Evolutionary conservation across 768 basidiomycete genomes (phyloP), one percentile per base, ranked within the genome.

Genomic region (Podaxis sp.): DNA sequence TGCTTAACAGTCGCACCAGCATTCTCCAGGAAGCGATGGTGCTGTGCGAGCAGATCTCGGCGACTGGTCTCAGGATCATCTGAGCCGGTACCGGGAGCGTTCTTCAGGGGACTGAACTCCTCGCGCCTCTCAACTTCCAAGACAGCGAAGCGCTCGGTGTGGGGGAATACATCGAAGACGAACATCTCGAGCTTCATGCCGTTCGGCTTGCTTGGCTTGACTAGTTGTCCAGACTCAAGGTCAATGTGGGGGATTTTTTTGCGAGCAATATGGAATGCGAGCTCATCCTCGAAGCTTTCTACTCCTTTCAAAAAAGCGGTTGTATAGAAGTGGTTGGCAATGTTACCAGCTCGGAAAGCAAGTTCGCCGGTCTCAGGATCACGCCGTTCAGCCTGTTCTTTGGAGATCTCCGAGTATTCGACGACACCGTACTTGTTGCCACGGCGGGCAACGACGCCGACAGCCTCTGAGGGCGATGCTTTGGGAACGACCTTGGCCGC

Each of bases 101-200:
- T 99, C 81, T 99, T 99, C 73, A 99, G 75, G 38, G 96, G 96
- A 65, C 93, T 95, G 69, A 99, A 99, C 76, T 98, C 96, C 63
- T 96, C 93, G 63, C 82, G 80, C 60, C 97, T 80, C 55, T 85
- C 84, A 49, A 97, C 94, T 74, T 98, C 95, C 71, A 98, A 76
- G 43, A 98, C 93, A 29, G 90, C 86, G 66, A 96, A 94, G 55
- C 75, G 79, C 70, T 87, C 74, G 27, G 94, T 94, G 76, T 85
- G 93, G 0, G 96, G 96, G 81, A 99, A 98, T 50, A 99, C 97
- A 76, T 99, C 97, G 70, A 99, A 99, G 36, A 99, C 91, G 77
- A 99, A 99, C 79, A 96, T 80, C 76, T 99, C 97, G 65, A 99
- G 86, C 78, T 99, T 99, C 93, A 98, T 96, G 64, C 97, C 97